Conservation (phyloP, 805 yeast species). For the Torulaspora franciscae region DNA sequence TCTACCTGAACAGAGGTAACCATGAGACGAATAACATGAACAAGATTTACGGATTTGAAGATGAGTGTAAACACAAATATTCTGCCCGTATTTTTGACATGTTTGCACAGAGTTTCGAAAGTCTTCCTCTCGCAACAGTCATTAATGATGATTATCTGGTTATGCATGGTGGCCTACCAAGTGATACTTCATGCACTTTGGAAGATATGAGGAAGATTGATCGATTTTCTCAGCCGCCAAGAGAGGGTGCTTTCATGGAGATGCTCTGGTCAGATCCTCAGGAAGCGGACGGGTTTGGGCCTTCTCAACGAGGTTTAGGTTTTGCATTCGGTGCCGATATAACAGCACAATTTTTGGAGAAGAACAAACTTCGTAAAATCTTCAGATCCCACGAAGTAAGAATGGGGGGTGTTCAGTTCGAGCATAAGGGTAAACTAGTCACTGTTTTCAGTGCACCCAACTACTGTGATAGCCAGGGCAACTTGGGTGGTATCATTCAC, state of each 20-base stretch:
- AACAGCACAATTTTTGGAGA: slow-evolving; percentile 69
- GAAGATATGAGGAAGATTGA: slow-evolving; percentile 69
- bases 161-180: slow-evolving; percentile 94
- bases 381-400: slow-evolving; percentile 95
- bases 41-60: slow-evolving; percentile 92
- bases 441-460: slow-evolving; percentile 99
- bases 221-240: slow-evolving; percentile 81
- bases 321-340: slow-evolving; percentile 96
- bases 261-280: slow-evolving; percentile 98
- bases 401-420: slow-evolving; percentile 82
- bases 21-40: slow-evolving; percentile 98
- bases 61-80: slow-evolving; percentile 90
- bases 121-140: slow-evolving; percentile 79
- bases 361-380: slow-evolving; percentile 68
- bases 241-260: slow-evolving; percentile 93
- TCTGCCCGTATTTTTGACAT: slow-evolving; percentile 72
- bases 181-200: slow-evolving; percentile 64
- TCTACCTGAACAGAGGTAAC: slow-evolving; percentile 87
- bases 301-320: slow-evolving; percentile 92
- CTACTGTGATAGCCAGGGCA: slow-evolving; percentile 90
- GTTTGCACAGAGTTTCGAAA: slow-evolving; percentile 80
- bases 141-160: slow-evolving; percentile 75
- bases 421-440: slow-evolving; percentile 78
- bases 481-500: slow-evolving; percentile 84
- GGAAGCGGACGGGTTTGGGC: slow-evolving; percentile 65